Base-by-base conservation (phyloP, 305 asterid genomes). In the Solanum hybrid region DNA sequence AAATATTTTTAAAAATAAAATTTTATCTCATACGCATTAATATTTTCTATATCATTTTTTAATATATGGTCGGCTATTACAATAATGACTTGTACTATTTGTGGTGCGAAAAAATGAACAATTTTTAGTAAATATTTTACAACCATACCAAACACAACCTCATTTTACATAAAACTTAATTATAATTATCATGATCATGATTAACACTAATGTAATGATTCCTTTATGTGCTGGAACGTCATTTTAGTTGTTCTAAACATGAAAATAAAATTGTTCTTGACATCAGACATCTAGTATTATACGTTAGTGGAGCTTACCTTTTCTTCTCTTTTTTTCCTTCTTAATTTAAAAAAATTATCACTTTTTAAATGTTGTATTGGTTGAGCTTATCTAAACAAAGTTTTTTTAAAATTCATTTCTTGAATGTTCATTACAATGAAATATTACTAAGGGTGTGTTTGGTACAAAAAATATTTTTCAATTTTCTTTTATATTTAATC, bases 261-360 rank as follows among this genome's bases (percentile, higher is more conserved):
- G 31, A 85, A 15, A 85, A 31, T 5, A n/a, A 29, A 57, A 83
- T 83, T 41, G 72, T 51, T 57, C 3, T 51, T 84, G 76, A 57
- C 88, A 84, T 22, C 88, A 84, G 22, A 51, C 45, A 84, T 84
- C 8, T 57, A 57, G 12, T 57, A 0, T 61, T 85, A 57, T 61
- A 32, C 88, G 39, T 33, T 85, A 85, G 32, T 85, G 88, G 88
- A 85, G 88, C 51, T 85, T 85, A 85, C 78, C 32, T 85, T 85
- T 85, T 85, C 78, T 85, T 57, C 39, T 31, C 22, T 1, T 10
- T 8, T 24, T 11, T 8, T 27, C 68, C 32, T 11, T 72, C 33
- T 11, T 72, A 26, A 72, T 26, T 33, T 31, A 10, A 29, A 51
- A 29, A 51, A 20, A 6, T 3, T 12, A 22, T 85, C 22, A 85